Evolutionary conservation across 108 stramenopile genomes (phyloP), one percentile per base, ranked within the genome.

Genomic region (Nitzschia sp.): DNA sequence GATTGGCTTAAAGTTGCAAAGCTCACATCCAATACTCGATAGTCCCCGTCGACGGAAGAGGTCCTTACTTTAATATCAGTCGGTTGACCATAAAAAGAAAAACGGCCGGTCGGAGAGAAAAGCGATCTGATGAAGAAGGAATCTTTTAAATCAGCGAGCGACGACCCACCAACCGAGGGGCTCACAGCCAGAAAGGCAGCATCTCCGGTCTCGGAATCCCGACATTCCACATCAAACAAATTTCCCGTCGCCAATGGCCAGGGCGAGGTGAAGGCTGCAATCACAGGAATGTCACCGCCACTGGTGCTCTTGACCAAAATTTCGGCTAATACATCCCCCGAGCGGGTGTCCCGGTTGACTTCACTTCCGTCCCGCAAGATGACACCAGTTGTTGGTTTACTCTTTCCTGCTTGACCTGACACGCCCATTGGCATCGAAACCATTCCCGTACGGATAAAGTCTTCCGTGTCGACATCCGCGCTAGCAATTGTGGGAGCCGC

Each of bases 41-140:
- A 76, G 19, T 45, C 65, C 3, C 27, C 67, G 13, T 29, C 4
- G 41, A 77, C 9, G 2, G 35, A 62, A 21, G 69, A 68, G 25
- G 72, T 80, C 47, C 88, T 89, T 1, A 93, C 72, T 47, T 90
- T 93, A 30, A 92, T 71, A 72, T 92, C 91, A 0, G 91, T 92
- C 26, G 91, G 91, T 36, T 84, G 79, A 1, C 92, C 92, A 56
- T 93, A 93, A 52, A 88, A 88, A 9, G 82, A 83, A 70, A 93
- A 93, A 15, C 92, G 78, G 21, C 89, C 92, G 15, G 83, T 85
- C 5, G 81, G 81, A 63, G 84, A 81, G 67, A 93, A 88, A 16
- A 93, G 57, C 3, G 79, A 34, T 8, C 78, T 64, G 32, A 85
- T 45, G 58, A 93, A 86, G 71, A 90, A 90, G 1, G 75, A 60